phyloP scores from a whole-genome alignment of 2,329 filamentous ascomycete species.

The Epichloe amarillans region DNA sequence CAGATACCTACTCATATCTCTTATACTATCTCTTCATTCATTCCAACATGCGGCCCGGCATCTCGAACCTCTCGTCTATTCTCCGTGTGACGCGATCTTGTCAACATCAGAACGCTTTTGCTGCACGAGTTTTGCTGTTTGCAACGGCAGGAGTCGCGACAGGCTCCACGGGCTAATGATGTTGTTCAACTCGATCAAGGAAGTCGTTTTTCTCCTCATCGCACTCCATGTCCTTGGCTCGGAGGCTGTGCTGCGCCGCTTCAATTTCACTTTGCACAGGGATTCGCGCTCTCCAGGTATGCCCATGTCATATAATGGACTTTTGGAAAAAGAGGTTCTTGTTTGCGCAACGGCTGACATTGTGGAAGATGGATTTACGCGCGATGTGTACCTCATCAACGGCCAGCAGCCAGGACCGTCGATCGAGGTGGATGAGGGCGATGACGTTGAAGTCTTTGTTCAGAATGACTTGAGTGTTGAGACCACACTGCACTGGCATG shows the following conservation, averaged over 20 bases:
- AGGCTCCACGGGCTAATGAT: background rate
- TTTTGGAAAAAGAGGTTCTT: too few species aligned
- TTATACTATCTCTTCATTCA: too few species aligned
- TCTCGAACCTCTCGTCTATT: too few species aligned
- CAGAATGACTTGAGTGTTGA: constrained; percentile 3
- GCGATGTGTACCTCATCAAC: constrained; percentile 8
- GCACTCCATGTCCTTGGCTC: background rate
- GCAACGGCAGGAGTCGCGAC: background rate
- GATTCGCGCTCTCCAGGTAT: constrained; percentile 3
- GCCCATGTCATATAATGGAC: background rate
- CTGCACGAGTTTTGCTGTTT: background rate
- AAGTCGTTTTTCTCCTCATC: background rate
- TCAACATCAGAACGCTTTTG: background rate
- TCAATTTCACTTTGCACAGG: constrained; percentile 3
- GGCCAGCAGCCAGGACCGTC: constrained; percentile 8
- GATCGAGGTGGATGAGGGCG: constrained; percentile 5
- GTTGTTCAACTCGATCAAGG: background rate
- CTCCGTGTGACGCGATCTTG: too few species aligned
- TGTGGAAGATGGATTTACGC: constrained; percentile 1
- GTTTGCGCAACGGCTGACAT: background rate
- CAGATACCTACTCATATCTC: too few species aligned
- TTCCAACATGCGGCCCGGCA: too few species aligned
- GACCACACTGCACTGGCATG: background rate
- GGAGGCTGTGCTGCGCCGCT: background rate
- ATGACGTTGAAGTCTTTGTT: constrained; percentile 3